Evolutionary conservation across 345 rosid species (phyloP).

Genomic region (Triadica sebifera): DNA sequence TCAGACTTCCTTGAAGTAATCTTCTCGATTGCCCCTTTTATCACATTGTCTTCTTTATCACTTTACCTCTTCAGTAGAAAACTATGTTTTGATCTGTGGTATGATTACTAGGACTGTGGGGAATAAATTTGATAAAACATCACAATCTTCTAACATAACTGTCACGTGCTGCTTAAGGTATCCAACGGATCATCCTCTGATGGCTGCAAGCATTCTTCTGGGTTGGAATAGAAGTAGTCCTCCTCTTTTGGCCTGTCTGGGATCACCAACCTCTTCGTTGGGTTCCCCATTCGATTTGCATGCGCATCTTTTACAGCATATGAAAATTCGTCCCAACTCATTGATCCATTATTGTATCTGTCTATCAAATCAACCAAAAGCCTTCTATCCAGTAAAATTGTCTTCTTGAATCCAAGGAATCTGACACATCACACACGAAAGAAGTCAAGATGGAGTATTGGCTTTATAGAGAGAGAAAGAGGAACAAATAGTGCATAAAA

Average conservation of each 20-base stretch:
- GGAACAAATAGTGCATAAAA: not conserved
- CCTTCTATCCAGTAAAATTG: constrained; percentile 69
- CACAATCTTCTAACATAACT: constrained; percentile 8
- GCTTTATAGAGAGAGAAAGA: not conserved
- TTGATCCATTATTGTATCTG: constrained; percentile 50
- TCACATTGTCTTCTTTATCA: not conserved
- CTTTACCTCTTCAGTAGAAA: constrained; percentile 12
- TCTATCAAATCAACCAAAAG: constrained; percentile 81
- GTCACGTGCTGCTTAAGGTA: constrained; percentile 41
- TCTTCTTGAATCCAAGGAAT: constrained; percentile 86
- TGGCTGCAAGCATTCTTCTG: constrained; percentile 77
- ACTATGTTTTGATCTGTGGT: constrained; percentile 26
- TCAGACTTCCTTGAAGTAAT: constrained; percentile 17
- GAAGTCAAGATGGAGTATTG: not conserved
- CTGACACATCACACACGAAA: constrained; percentile 36
- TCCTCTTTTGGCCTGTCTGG: constrained; percentile 88
- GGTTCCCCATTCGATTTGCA: constrained; percentile 65
- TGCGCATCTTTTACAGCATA: constrained; percentile 71
- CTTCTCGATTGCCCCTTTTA: constrained; percentile 13
- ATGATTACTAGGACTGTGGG: constrained; percentile 20
- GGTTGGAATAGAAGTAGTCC: constrained; percentile 92
- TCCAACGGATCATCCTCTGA: constrained; percentile 32
- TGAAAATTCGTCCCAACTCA: constrained; percentile 84
- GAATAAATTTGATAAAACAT: constrained; percentile 6
- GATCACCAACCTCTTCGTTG: constrained; percentile 55